Evolutionary conservation across 208 protist species (phyloP), one percentile per base, ranked within the genome.

Genomic region (Tritrichomonas musculus): DNA sequence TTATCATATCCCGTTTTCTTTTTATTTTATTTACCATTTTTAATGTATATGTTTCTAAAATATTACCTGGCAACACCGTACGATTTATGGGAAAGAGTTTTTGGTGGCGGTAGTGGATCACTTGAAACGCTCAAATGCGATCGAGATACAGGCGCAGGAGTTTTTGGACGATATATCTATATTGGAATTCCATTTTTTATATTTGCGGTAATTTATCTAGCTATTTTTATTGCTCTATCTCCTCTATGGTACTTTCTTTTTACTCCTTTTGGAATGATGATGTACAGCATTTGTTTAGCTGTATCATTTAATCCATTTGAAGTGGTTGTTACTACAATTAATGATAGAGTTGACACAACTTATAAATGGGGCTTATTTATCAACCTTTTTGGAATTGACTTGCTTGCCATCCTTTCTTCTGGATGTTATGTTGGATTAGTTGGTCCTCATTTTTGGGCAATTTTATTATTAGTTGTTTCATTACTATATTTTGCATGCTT

Each of bases 161-260:
- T 88, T 50, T 44, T 88, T n/a, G 44, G 33, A n/a, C 44, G 77
- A 33, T 57, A 27, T 30, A 39, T 88, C 14, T 88, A 88, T 30
- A 88, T 88, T 57, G 77, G 77, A 33, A 27, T 88, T n/a, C 77
- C 77, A 39, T 88, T 88, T 50, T 39, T 88, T 33, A 53, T 88
- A 17, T 88, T 88, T 88, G 1, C 77, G 44, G 22, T 88, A 39
- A 39, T 88, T 57, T 88, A 88, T 57, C 8, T 88, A 53, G 27
- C 39, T 33, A n/a, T 88, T 22, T 53, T 88, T 39, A 33, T 88
- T 30, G 47, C 27, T 39, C 57, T 88, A 11, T 2, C 77, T 17
- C 77, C 77, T 39, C 77, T 88, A 39, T 88, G 77, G 77, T 57
- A 57, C 22, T 88, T 88, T 47, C 33, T 57, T 39, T 88, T 88